Base-by-base conservation (phyloP, 2,329 filamentous ascomycete species). In the Calonectria multiphialidica region DNA sequence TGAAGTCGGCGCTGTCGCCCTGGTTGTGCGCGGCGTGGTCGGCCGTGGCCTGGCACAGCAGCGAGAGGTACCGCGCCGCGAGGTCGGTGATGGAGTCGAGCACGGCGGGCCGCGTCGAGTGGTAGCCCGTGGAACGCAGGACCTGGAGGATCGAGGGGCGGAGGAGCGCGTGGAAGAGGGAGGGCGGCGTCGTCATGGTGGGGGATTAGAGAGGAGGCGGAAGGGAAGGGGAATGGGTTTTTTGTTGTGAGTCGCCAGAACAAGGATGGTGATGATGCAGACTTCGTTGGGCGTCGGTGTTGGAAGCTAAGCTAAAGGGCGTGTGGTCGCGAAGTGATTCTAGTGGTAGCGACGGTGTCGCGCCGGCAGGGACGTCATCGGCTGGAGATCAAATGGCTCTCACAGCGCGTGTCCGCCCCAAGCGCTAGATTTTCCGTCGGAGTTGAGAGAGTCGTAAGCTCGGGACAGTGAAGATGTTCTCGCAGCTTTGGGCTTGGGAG, bases 141-240 rank as follows among this genome's bases (percentile, higher is more conserved):
- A 98, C 96, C 84, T 98, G 95, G 70, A 98, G 91, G 72, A 98
- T 91, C 59, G 93, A 93, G 2, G 96, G 96, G 49, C 95, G 95
- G 70, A 98, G 89, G 75, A 98, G 92, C 72, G 94, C 93, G 84
- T 95, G 93, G 85, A 87, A 90, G 69, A 90, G 83, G n/a, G 87
- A 83, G 12, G 85, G 83, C 4, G 86, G 86, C 73, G 84, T 84
- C 78, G 84, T 83, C 87, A 89, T 89, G 53, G 71, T 82, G 70
- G 71, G n/a, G 53, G 42, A 50, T 5, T 30, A 21, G 23, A 23
- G 12, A 25, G 12, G 30, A 35, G 21, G 53, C n/a, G 18, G 18
- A 53, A 25, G 21, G 13, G 30, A 18, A 12, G 28, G 28, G 28
- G 28, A 8, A 8, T 5, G 28, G n/a, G n/a, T n/a, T n/a, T n/a